These are phyloP conservation scores for Blastobotrys attinorum DNA, from an alignment of 805 yeast species.

Conservation along the genomic window DNA sequence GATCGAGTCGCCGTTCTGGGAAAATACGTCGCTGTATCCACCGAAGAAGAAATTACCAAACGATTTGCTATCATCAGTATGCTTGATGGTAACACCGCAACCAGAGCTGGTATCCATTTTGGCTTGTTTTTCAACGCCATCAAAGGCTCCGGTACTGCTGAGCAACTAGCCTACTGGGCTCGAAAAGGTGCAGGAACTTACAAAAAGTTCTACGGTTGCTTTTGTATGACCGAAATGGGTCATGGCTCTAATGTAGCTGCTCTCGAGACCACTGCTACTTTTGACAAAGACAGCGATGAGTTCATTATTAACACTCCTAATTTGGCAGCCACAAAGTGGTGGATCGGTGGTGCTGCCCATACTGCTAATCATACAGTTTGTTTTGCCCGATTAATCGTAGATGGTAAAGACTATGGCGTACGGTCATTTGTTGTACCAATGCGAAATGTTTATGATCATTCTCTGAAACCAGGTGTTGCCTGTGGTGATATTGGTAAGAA, in stretches of 20 bases:
- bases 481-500: conserved; percentile 91
- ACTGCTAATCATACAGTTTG: conserved; percentile 83
- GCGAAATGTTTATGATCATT: conserved; percentile 60
- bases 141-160: conserved; percentile 80
- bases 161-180: conserved; percentile 81
- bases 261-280: conserved; percentile 86
- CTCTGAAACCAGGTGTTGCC: conserved; percentile 68
- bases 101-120: conserved; percentile 81
- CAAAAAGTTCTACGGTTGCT: conserved; percentile 60
- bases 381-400: conserved; percentile 74
- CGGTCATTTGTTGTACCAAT: conserved; percentile 88
- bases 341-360: conserved; percentile 98
- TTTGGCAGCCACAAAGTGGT: conserved; percentile 92
- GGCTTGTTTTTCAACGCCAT: conserved; percentile 78
- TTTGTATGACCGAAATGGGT: conserved; percentile 88
- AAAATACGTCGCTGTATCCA: conserved; percentile 18
- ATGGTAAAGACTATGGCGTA: conserved; percentile 85
- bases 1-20: conserved; percentile 26
- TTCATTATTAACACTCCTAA: conserved; percentile 81
- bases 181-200: conserved; percentile 39
- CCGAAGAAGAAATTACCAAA: conserved; percentile 22
- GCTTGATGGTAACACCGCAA: conserved; percentile 67
- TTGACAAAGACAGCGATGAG: conserved; percentile 53
- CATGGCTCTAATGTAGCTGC: conserved; percentile 95
- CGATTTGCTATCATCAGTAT: conserved; percentile 24